Percentiles rank a stretch among this genome's conserved stretches.
Evolutionary conservation across 2,329 filamentous ascomycete genomes (phyloP).

Genomic region (Fusarium tjaetaba): DNA sequence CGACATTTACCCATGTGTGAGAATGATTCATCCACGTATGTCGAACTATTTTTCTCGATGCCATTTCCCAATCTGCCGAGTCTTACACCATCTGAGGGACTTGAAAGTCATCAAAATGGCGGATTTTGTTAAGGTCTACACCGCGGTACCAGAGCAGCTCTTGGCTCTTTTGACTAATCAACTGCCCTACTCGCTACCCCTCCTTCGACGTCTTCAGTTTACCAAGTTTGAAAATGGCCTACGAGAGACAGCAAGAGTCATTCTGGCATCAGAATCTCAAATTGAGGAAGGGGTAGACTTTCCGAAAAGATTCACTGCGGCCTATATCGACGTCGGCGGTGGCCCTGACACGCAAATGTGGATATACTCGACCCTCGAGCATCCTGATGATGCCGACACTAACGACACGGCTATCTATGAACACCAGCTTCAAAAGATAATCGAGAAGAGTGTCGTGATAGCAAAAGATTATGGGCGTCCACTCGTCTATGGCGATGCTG

Average conservation of each 20-base stretch:
- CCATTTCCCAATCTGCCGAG: background rate
- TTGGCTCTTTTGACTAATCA: slow-evolving; percentile 59
- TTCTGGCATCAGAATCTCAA: slow-evolving; percentile 48
- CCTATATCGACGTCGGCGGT: slow-evolving; percentile 69
- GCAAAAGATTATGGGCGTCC: slow-evolving; percentile 35
- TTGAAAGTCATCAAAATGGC: slow-evolving; percentile 21
- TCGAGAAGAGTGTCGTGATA: slow-evolving; percentile 45
- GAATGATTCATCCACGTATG: background rate
- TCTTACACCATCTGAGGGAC: no score
- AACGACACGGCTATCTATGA: slow-evolving; percentile 40
- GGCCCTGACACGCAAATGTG: slow-evolving; percentile 72
- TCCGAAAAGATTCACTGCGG: slow-evolving; percentile 58
- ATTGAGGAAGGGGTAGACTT: background rate
- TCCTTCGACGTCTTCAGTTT: slow-evolving; percentile 72
- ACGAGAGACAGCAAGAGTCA: slow-evolving; percentile 54
- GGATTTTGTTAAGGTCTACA: slow-evolving; percentile 36
- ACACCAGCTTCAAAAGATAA: slow-evolving; percentile 47
- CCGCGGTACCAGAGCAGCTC: slow-evolving; percentile 49
- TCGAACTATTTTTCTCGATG: background rate
- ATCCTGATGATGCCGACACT: slow-evolving; percentile 17
- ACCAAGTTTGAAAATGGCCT: slow-evolving; percentile 54
- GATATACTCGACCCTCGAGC: slow-evolving; percentile 67
- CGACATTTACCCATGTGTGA: slow-evolving; percentile 35
- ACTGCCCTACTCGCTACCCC: slow-evolving; percentile 67
- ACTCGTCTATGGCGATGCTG: slow-evolving; percentile 38